A percentile compares a stretch with the other conserved stretches of the same genome.
These are phyloP conservation scores for Sergeia podlipaevii DNA, from an alignment of 208 protist species.

Conservation along the genomic window DNA sequence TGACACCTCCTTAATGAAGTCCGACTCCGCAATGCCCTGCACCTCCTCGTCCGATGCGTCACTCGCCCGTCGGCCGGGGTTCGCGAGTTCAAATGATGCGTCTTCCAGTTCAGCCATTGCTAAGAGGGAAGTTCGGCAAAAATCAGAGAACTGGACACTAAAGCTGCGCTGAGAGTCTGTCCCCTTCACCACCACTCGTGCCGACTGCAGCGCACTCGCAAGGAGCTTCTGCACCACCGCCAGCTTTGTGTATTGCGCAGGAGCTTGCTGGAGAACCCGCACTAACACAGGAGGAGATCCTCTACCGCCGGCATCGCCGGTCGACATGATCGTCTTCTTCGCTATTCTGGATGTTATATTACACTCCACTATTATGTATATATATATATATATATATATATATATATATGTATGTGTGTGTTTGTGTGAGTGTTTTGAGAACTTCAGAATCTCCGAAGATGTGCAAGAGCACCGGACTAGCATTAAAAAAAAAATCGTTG, in stretches of 20 bases:
- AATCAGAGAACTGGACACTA: slow-evolving; percentile 62
- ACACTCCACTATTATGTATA: too few species aligned
- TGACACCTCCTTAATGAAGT: slow-evolving; percentile 52
- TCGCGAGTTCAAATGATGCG: slow-evolving; percentile 48
- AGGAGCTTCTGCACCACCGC: slow-evolving; percentile 18
- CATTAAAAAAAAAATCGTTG: too few species aligned
- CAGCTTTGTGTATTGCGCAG: slow-evolving; percentile 11
- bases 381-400: too few species aligned
- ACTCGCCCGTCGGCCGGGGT: slow-evolving; percentile 35
- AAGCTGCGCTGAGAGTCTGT: slow-evolving; percentile 73
- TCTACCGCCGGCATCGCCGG: too few species aligned
- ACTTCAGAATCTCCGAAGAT: too few species aligned
- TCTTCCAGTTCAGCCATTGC: slow-evolving; percentile 58
- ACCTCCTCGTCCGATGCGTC: slow-evolving; percentile 31
- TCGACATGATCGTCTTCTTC: too few species aligned
- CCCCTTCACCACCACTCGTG: slow-evolving; percentile 55
- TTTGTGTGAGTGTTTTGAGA: too few species aligned
- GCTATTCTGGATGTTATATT: too few species aligned
- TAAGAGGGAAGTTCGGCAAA: slow-evolving; percentile 51
- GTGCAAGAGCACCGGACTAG: too few species aligned
- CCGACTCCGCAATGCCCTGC: slow-evolving; percentile 28
- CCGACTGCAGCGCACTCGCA: slow-evolving; percentile 20
- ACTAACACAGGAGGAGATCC: not conserved
- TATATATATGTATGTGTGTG: too few species aligned
- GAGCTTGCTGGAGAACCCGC: not conserved